A percentile compares a stretch with the other conserved stretches of the same genome.
Conservation (phyloP, 2,329 filamentous ascomycete species). For the Neonectria punicea region DNA sequence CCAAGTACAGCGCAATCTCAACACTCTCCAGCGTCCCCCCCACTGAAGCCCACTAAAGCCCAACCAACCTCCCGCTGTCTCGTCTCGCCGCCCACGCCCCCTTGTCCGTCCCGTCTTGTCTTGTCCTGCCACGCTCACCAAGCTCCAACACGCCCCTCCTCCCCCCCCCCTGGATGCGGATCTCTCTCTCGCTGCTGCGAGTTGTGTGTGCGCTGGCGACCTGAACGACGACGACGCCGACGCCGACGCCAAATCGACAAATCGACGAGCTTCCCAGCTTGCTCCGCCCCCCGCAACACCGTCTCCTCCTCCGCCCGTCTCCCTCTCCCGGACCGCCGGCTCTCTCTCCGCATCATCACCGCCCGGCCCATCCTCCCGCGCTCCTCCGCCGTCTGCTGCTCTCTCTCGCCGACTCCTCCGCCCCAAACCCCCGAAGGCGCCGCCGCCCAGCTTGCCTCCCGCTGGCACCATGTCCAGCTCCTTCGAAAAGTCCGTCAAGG, state of each 20-base stretch:
- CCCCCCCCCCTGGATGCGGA: conserved; percentile 41
- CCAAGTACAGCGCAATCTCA: conserved; percentile 23
- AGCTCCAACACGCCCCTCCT: conserved; percentile 39
- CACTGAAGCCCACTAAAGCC: conserved; percentile 10
- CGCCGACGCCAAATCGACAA: not conserved
- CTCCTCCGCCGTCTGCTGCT: conserved; percentile 17
- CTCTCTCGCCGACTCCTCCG: conserved; percentile 13
- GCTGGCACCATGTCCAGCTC: conserved; percentile 76
- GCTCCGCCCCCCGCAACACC: conserved; percentile 20
- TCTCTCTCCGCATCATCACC: conserved; percentile 27
- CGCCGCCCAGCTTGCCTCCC: conserved; percentile 28
- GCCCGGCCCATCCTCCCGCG: conserved; percentile 20
- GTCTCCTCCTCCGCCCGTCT: conserved; percentile 16
- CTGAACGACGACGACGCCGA: conserved; percentile 32
- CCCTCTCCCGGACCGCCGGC: conserved; percentile 32
- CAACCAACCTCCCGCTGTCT: conserved; percentile 9
- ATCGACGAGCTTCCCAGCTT: conserved; percentile 20
- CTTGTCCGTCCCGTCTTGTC: conserved; percentile 40
- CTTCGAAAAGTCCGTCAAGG: conserved; percentile 99
- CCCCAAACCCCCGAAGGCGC: not conserved
- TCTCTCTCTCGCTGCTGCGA: conserved; percentile 36
- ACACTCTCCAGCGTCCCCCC: conserved; percentile 9
- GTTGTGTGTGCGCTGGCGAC: conserved; percentile 41
- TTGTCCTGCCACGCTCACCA: conserved; percentile 38
- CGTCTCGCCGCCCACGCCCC: conserved; percentile 23